Evolutionary conservation across 2,329 filamentous ascomycete genomes (phyloP).

Genomic region (Paecilomyces niveus): DNA sequence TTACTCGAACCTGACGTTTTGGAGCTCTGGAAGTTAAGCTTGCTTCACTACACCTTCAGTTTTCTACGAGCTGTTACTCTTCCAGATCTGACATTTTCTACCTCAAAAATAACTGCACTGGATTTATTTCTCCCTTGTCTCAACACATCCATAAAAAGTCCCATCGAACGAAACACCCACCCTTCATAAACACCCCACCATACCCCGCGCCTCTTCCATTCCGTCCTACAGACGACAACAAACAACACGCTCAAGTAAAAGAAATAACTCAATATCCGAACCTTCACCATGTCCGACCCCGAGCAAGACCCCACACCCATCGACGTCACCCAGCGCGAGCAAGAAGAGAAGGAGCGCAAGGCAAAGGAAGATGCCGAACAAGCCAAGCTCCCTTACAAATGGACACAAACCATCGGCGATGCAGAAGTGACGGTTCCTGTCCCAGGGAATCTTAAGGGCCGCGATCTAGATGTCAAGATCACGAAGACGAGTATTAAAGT

Average conservation of each 20-base stretch:
- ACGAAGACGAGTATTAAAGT: conserved; percentile 72
- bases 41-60: background rate
- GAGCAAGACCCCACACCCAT: conserved; percentile 22
- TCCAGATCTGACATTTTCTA: background rate
- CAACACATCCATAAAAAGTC: background rate
- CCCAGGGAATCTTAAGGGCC: conserved; percentile 74
- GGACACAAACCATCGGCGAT: conserved; percentile 88
- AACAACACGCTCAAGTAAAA: background rate
- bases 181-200: background rate
- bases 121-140: background rate
- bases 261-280: background rate
- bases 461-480: conserved; percentile 75
- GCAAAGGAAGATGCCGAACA: conserved; percentile 81
- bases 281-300: conserved; percentile 13
- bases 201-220: background rate
- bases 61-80: background rate
- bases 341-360: conserved; percentile 51
- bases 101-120: background rate
- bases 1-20: background rate
- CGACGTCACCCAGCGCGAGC: conserved; percentile 43
- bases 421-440: conserved; percentile 73
- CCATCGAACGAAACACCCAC: background rate
- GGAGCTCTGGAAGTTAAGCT: background rate
- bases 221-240: no score
- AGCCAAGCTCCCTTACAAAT: conserved; percentile 88